phyloP scores from a whole-genome alignment of 2,329 filamentous ascomycete species.

The Ceratocystis lukuohia region DNA sequence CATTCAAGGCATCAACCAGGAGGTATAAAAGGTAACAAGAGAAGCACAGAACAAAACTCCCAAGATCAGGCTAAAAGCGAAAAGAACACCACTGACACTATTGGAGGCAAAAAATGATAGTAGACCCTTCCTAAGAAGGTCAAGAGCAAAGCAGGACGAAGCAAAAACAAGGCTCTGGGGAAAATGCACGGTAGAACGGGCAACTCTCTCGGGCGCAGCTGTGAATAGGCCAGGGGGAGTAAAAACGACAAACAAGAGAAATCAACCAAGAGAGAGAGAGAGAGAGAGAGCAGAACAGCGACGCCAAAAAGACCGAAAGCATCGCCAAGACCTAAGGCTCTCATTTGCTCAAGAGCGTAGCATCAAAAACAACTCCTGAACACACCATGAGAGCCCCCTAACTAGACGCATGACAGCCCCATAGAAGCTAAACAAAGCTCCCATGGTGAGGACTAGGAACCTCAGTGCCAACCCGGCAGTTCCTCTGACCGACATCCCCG shows the following conservation, averaged over 20 bases:
- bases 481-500: neutral
- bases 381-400: slow-evolving; percentile 19
- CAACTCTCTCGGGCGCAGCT: neutral
- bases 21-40: neutral
- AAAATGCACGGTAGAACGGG: slow-evolving; percentile 10
- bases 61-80: neutral
- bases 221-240: neutral
- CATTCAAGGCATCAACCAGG: too few species aligned
- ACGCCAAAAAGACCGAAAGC: neutral
- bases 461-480: slow-evolving; percentile 16
- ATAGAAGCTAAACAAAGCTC: slow-evolving; percentile 18
- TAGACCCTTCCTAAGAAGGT: neutral
- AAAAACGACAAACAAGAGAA: neutral
- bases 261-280: neutral
- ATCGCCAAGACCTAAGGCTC: neutral
- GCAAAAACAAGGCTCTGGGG: slow-evolving; percentile 11
- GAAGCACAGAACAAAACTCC: neutral
- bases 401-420: slow-evolving; percentile 17
- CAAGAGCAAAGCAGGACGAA: neutral
- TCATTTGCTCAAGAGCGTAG: slow-evolving; percentile 12
- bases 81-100: neutral
- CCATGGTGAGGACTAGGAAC: slow-evolving; percentile 16
- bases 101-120: neutral
- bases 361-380: slow-evolving; percentile 17
- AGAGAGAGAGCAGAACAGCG: neutral